These are phyloP conservation scores for Paradendryphiella salina DNA, from an alignment of 2,329 filamentous ascomycete genomes.

Conservation along the genomic window DNA sequence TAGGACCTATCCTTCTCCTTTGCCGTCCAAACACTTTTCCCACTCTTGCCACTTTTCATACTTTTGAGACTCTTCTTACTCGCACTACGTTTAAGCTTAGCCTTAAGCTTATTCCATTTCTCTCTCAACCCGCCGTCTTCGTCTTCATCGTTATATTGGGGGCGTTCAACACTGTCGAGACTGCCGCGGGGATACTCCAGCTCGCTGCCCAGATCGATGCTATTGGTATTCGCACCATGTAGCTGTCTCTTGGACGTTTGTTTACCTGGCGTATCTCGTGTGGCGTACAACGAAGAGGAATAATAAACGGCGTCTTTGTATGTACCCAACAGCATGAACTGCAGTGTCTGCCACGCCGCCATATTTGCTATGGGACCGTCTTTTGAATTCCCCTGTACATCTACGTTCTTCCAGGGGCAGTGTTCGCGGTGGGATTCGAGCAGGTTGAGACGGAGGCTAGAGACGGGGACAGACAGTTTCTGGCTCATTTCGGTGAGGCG, in stretches of 20 bases:
- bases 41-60: slow-evolving; percentile 36
- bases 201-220: slow-evolving; percentile 33
- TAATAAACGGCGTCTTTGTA: slow-evolving; percentile 15
- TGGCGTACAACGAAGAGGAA: not conserved
- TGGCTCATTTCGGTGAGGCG: slow-evolving; percentile 41
- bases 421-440: slow-evolving; percentile 47
- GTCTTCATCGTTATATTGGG: slow-evolving; percentile 15
- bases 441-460: slow-evolving; percentile 41
- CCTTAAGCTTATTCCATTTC: slow-evolving; percentile 45
- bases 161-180: slow-evolving; percentile 23
- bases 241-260: slow-evolving; percentile 10
- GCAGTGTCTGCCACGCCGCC: slow-evolving; percentile 43
- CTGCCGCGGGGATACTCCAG: slow-evolving; percentile 24
- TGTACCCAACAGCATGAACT: slow-evolving; percentile 38
- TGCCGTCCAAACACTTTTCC: slow-evolving; percentile 7
- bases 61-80: slow-evolving; percentile 44
- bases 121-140: slow-evolving; percentile 27
- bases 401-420: slow-evolving; percentile 48
- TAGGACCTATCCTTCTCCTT: slow-evolving; percentile 15
- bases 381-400: slow-evolving; percentile 37
- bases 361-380: slow-evolving; percentile 40
- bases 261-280: not conserved
- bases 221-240: slow-evolving; percentile 20
- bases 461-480: slow-evolving; percentile 38
- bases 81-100: slow-evolving; percentile 38